Evolutionary conservation across 495 filamentous ascomycete genomes (phyloP), one percentile per base, ranked within the genome.

Genomic region (Podospora pseudocomata): DNA sequence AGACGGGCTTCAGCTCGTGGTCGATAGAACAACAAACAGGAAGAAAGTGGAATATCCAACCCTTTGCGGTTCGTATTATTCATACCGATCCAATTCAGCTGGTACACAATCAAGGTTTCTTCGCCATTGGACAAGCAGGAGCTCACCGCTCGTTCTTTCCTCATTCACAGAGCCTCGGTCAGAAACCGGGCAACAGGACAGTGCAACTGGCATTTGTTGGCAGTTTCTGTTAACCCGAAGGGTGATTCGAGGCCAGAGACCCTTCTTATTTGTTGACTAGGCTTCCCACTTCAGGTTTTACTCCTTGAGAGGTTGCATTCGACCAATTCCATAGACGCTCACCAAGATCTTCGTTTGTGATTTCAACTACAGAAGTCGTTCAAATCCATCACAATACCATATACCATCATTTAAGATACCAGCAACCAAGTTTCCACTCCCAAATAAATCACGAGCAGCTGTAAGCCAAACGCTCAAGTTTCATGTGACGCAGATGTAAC

Each of bases 401-500:
- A 49, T 49, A 11, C 9, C 39, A 49, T 49, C 39, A 49, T 18
- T 49, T 2, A 49, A 11, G 56, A 58, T 58, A 27, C n/a, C 26
- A 61, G 13, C 18, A 61, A 9, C 16, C 59, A 28, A 27, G 20
- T 23, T 61, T n/a, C 59, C 18, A 2, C 3, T 6, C 23, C n/a
- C 56, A 58, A 58, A 9, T 20, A 20, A 58, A 20, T 5, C 23
- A 58, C 11, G 4, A 27, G n/a, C 23, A 20, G 56, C 19, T 58
- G 23, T 27, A 58, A 20, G 23, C n/a, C 27, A 28, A 49, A 49
- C 39, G 9, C 13, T 49, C 39, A 6, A 9, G 39, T 49, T 49
- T 49, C 39, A 49, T 49, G 59, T 30, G 59, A 30, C 59, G 59
- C 59, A 61, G 32, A 63, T 63, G 61, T 32, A 49, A 39, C 27